A percentile compares a stretch with the other conserved stretches of the same genome.
Conservation (phyloP, 208 protist species). For the Acanthamoeba divionensis region DNA sequence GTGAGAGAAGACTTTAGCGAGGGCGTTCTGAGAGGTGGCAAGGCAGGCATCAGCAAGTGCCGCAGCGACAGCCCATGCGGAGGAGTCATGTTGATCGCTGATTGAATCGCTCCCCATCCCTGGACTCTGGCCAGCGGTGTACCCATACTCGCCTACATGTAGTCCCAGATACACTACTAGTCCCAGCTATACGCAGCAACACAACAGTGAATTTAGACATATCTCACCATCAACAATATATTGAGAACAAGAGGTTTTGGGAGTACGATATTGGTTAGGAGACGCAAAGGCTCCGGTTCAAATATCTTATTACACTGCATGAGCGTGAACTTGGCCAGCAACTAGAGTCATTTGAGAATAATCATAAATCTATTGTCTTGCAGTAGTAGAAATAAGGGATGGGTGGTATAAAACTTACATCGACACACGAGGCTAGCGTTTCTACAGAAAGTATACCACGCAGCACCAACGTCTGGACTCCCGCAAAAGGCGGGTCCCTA, state of each 20-base stretch:
- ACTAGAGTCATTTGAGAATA: not conserved
- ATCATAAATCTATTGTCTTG: not conserved
- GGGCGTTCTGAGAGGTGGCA: slow-evolving; percentile 17
- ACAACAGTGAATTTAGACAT: not conserved
- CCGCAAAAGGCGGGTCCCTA: not conserved
- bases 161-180: slow-evolving; percentile 31
- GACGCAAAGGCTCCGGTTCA: not conserved
- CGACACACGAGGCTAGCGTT: too few relatives aligned
- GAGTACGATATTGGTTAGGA: slow-evolving; percentile 16
- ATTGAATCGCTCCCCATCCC: too few relatives aligned
- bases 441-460: too few relatives aligned
- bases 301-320: slow-evolving; percentile 41
- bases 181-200: not conserved
- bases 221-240: not conserved
- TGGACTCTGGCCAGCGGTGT: too few relatives aligned
- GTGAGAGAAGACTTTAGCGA: slow-evolving; percentile 38
- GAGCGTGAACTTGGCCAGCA: slow-evolving; percentile 35
- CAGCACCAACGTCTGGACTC: not conserved
- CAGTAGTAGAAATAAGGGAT: too few relatives aligned
- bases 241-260: not conserved
- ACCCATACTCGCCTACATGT: slow-evolving; percentile 29
- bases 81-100: too few relatives aligned
- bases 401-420: too few relatives aligned
- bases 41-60: slow-evolving; percentile 36
- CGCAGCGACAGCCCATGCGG: too few relatives aligned